Percentiles rank a stretch among this genome's conserved stretches.
Conservation (phyloP, 768 basidiomycete genomes). For the Lactarius hengduanensis region DNA sequence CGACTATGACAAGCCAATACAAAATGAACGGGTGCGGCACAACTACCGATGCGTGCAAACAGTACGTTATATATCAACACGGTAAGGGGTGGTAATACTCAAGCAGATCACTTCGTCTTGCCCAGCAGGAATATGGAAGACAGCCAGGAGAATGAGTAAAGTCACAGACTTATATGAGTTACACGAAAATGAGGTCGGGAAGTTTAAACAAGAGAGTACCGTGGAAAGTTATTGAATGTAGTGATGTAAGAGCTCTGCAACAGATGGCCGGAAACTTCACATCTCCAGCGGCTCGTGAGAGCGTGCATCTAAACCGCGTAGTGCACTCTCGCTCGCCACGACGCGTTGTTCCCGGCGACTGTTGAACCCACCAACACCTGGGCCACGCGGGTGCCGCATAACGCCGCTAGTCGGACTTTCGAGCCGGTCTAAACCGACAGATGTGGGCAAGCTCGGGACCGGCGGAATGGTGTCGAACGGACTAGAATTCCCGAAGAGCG, state of each 20-base stretch:
- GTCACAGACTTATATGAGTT: constrained; percentile 27
- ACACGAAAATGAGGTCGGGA: constrained; percentile 24
- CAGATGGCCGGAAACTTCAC: constrained; percentile 15
- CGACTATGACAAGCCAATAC: constrained; percentile 6
- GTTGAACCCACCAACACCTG: constrained; percentile 73
- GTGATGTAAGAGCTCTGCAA: constrained; percentile 11
- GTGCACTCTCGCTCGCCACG: constrained; percentile 51
- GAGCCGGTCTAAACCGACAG: constrained; percentile 41
- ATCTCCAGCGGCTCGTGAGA: constrained; percentile 81
- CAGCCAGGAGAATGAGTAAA: constrained; percentile 23
- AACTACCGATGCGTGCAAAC: constrained; percentile 28
- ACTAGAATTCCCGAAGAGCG: constrained; percentile 56
- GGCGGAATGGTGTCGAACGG: constrained; percentile 59
- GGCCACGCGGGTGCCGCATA: constrained; percentile 83
- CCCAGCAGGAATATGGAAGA: constrained; percentile 31
- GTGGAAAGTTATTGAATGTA: constrained; percentile 20
- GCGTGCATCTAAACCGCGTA: constrained; percentile 70
- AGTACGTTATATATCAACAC: constrained; percentile 23
- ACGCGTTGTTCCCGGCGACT: constrained; percentile 46
- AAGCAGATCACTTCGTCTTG: constrained; percentile 30
- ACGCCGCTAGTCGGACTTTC: constrained; percentile 50
- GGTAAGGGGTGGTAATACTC: constrained; percentile 7
- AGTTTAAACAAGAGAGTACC: constrained; percentile 22
- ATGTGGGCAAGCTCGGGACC: constrained; percentile 71
- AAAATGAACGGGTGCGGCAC: constrained; percentile 26